A percentile compares a stretch with the other conserved stretches of the same genome.
These are phyloP conservation scores for Didymella pinodella DNA, from an alignment of 2,329 filamentous ascomycete species.

Conservation along the genomic window DNA sequence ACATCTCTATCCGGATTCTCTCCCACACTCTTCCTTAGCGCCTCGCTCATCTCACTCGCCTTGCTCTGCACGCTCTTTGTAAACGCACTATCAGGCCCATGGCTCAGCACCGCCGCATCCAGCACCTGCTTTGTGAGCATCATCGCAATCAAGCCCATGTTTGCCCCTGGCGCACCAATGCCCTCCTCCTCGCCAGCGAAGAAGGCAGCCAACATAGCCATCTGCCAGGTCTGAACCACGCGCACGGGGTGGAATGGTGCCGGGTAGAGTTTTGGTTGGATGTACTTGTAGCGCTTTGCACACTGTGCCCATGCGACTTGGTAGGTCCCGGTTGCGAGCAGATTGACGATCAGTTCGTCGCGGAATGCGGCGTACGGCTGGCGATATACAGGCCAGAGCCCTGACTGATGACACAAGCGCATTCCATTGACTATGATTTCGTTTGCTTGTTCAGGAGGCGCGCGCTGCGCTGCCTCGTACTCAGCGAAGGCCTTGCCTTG, in stretches of 20 bases:
- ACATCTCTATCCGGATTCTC: conserved; percentile 29
- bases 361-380: conserved; percentile 65
- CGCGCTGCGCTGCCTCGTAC: conserved; percentile 36
- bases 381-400: conserved; percentile 57
- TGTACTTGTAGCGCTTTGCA: conserved; percentile 59
- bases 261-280: conserved; percentile 62
- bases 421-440: conserved; percentile 52
- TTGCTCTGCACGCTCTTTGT: conserved; percentile 50
- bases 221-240: conserved; percentile 58
- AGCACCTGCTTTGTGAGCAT: conserved; percentile 54
- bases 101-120: conserved; percentile 52
- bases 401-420: conserved; percentile 49
- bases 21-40: conserved; percentile 31
- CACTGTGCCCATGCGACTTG: conserved; percentile 60
- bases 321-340: conserved; percentile 56
- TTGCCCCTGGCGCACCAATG: conserved; percentile 43
- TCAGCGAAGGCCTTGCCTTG: conserved; percentile 38
- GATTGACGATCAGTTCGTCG: conserved; percentile 60
- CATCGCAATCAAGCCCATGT: conserved; percentile 54
- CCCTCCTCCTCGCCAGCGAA: conserved; percentile 36
- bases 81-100: conserved; percentile 55
- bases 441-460: conserved; percentile 41
- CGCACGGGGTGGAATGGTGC: conserved; percentile 62
- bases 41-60: conserved; percentile 45
- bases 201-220: conserved; percentile 50